These are phyloP conservation scores for Manihot esculenta DNA, from an alignment of 441 rosid species.

Conservation along the genomic window DNA sequence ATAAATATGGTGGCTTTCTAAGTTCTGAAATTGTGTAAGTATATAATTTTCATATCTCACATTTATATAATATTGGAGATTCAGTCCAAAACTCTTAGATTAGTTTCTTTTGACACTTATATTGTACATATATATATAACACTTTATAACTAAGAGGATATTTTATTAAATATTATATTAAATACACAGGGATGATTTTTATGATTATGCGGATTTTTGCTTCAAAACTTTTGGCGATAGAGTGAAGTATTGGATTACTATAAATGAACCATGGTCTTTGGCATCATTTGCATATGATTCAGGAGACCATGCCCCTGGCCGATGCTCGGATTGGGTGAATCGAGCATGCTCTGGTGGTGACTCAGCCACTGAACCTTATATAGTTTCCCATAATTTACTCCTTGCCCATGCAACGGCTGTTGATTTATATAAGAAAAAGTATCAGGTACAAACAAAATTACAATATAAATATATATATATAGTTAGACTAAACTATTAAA, in stretches of 20 bases:
- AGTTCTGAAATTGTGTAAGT: background rate
- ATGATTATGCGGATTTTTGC: slow-evolving; percentile 40
- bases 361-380: slow-evolving; percentile 38
- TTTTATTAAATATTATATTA: too few species aligned
- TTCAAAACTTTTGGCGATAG: slow-evolving; percentile 45
- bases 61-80: too few species aligned
- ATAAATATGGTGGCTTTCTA: background rate
- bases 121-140: too few species aligned
- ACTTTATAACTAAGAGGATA: too few species aligned
- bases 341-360: background rate
- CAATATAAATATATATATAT: too few species aligned
- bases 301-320: background rate
- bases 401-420: slow-evolving; percentile 45
- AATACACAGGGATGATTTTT: slow-evolving; percentile 37
- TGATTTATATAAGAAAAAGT: slow-evolving; percentile 29
- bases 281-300: background rate
- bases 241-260: slow-evolving; percentile 50
- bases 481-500: too few species aligned
- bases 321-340: background rate
- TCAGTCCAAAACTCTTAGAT: too few species aligned
- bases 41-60: too few species aligned
- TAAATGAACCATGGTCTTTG: slow-evolving; percentile 40
- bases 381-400: slow-evolving; percentile 34
- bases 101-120: too few species aligned
- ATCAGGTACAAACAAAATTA: slow-evolving; percentile 14